Evolutionary conservation across 768 basidiomycete species (phyloP), one percentile per base, ranked within the genome.

Genomic region (Leccinum fibrillosum): DNA sequence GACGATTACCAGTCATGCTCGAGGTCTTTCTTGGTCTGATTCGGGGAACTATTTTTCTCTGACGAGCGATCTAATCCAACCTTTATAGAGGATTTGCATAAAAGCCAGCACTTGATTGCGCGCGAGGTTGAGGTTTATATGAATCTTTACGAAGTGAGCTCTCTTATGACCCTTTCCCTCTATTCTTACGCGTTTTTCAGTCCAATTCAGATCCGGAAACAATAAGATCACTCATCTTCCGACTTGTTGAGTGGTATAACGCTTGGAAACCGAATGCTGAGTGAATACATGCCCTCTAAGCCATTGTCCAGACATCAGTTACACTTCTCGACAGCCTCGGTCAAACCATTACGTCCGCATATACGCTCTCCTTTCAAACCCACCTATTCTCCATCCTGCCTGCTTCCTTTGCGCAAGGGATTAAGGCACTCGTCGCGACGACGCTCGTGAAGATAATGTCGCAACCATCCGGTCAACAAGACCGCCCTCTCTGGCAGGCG

Each of bases 311-410:
- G 55, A 25, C 52, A 12, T 34, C 42, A 37, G 35, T 53, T 39
- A 59, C 45, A 23, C 37, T 58, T 65, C 64, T 58, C 52, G 50
- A 57, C 63, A 90, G 88, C 58, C 76, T 90, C 12, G 88, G 87
- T 6, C 64, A 78, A 28, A 84, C 83, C 1, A 78, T 89, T 26
- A 76, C 78, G 50, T 77, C 80, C 2, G 78, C 86, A 1, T 92
- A 87, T 68, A 85, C 80, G 19, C 78, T 86, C 49, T 76, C 79
- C 37, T 93, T 92, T 66, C 88, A 90, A 66, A 89, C 88, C 1
- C 83, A 84, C 49, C 73, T 93, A 12, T 90, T 89, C 69, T 87
- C 90, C 44, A 72, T 77, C 30, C 80, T 94, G 3, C 89, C 92
- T 3, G 74, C 85, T 0, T 76, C 81, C 1, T 93, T 93, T 62